Base-by-base conservation (phyloP, 305 asterid genomes). In the Plantago coronopus region DNA sequence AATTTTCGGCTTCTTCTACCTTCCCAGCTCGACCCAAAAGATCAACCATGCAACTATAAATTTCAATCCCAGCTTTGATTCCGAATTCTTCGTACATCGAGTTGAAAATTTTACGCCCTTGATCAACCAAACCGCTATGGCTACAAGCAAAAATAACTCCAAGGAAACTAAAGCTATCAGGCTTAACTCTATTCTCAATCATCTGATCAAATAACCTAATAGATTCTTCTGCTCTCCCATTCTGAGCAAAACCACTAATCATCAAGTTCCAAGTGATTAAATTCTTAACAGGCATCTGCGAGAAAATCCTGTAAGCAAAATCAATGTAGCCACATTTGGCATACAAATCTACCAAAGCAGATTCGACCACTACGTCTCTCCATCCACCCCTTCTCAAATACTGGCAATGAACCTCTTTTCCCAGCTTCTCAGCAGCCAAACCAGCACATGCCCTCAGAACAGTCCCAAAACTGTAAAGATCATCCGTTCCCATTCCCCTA, bases 221-320 rank as follows among this genome's bases (percentile, higher is more conserved):
- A 62, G 95, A 88, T 72, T 93, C 95, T 56, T 21, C 57, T 4
- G 96, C 99, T 65, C 84, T 75, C 18, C 99, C 96, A 25, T 93
- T 93, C 76, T 89, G 97, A 49, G 99, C 99, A 53, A 86, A 85
- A 40, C 97, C 96, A 56, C 96, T 83, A 27, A 93, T 82, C 95
- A 93, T 83, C 0, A 95, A 76, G 69, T 91, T 91, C 98, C 99
- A 93, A 43, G 89, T 79, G 38, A 93, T 86, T 69, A 83, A 57
- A 68, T 89, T 93, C 69, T 79, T 85, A 48, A 71, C 68, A 12
- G 70, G 74, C 97, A 80, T 89, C 57, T 73, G 77, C 62, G 63
- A 57, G 75, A 93, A 93, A 54, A 93, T 61, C 54, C 77, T 54
- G 71, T 78, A 53, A 43, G 95, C 96, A 25, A 70, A 85, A 71